These are phyloP conservation scores for Saccharomyces hybrid DNA, from an alignment of 1,139 yeast species.

Conservation along the genomic window DNA sequence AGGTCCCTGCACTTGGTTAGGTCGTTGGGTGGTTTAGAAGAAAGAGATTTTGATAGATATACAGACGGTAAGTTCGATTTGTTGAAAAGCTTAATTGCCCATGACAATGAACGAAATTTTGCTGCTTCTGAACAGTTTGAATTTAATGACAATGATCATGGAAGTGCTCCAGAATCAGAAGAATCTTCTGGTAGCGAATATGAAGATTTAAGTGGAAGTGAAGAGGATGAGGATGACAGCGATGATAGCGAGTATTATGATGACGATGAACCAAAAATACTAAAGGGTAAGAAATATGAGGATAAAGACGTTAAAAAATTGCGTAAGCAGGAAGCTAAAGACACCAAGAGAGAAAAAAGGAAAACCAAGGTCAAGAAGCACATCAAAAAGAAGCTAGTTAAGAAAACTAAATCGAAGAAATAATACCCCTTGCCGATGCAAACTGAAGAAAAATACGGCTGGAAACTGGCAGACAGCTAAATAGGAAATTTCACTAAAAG, in stretches of 20 bases:
- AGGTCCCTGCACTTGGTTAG: constrained; percentile 80
- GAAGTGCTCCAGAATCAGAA: constrained; percentile 12
- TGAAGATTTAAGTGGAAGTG: constrained; percentile 13
- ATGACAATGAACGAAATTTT: constrained; percentile 30
- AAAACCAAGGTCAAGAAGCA: constrained; percentile 88
- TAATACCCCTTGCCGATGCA: constrained; percentile 6
- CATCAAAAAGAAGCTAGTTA: constrained; percentile 70
- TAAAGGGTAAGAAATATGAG: constrained; percentile 69
- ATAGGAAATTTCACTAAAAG: not conserved
- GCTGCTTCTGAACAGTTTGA: constrained; percentile 27
- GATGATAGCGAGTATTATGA: constrained; percentile 32
- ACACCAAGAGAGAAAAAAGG: constrained; percentile 78
- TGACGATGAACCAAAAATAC: constrained; percentile 35
- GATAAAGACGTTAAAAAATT: constrained; percentile 80
- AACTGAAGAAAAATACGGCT: not conserved
- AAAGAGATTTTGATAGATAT: constrained; percentile 79
- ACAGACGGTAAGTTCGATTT: constrained; percentile 76
- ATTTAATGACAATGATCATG: constrained; percentile 11
- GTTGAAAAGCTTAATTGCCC: constrained; percentile 52
- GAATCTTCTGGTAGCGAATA: constrained; percentile 16
- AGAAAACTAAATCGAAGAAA: constrained; percentile 39
- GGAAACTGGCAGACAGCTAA: not conserved
- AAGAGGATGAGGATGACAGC: constrained; percentile 25
- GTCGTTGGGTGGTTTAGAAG: constrained; percentile 64
- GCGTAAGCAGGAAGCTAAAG: constrained; percentile 77